phyloP scores from a whole-genome alignment of 2,329 filamentous ascomycete species.

The Colletotrichum trifolii region DNA sequence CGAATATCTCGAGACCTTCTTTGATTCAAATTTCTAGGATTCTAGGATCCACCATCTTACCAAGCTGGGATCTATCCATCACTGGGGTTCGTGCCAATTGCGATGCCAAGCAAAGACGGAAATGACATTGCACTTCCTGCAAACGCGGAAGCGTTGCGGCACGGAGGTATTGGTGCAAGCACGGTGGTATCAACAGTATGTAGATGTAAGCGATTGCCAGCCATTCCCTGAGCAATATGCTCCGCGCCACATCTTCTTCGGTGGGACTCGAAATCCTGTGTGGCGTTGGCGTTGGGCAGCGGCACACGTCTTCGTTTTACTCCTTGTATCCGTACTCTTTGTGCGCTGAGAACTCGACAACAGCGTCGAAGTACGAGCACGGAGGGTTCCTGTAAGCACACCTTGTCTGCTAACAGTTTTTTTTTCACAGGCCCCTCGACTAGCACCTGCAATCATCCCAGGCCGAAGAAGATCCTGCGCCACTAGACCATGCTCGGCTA shows the following conservation, averaged over 20 bases:
- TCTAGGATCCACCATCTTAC: conserved; percentile 7
- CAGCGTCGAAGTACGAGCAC: not conserved
- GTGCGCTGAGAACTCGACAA: not conserved
- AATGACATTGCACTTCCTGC: conserved; percentile 3
- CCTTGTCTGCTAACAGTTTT: conserved; percentile 18
- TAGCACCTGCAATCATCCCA: conserved; percentile 17
- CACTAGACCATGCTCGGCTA: too few species aligned
- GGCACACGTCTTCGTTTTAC: not conserved
- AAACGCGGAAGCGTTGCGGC: not conserved
- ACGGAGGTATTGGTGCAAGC: too few species aligned
- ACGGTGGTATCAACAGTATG: too few species aligned
- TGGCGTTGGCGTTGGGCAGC: not conserved
- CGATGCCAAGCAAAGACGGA: conserved; percentile 14
- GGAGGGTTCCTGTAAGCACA: conserved; percentile 7
- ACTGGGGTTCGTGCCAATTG: conserved; percentile 13
- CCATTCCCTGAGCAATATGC: too few species aligned
- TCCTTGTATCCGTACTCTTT: not conserved
- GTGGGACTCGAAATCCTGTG: too few species aligned
- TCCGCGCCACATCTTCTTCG: too few species aligned
- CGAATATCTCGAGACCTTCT: conserved; percentile 33
- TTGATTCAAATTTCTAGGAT: conserved; percentile 21
- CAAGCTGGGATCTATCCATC: conserved; percentile 11
- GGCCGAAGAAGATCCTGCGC: too few species aligned
- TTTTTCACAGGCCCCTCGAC: conserved; percentile 12
- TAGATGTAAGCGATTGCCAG: too few species aligned